A percentile compares a stretch with the other conserved stretches of the same genome.
Conservation (phyloP, 179 eudicot genomes). For the Silene vulgaris region DNA sequence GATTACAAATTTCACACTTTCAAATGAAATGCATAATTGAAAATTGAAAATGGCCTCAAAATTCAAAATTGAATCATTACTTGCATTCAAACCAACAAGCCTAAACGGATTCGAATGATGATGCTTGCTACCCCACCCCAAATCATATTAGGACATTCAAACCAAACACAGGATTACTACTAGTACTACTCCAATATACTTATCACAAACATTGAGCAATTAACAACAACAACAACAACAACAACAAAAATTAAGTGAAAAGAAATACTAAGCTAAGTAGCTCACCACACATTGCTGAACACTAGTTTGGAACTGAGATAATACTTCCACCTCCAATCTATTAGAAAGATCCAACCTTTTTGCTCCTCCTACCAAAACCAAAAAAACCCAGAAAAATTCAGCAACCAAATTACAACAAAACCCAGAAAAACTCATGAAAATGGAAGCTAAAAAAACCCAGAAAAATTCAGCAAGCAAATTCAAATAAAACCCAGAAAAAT, state of each 20-base stretch:
- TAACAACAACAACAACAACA: not conserved
- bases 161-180: too few relatives aligned
- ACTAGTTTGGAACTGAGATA: constrained; percentile 31
- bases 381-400: constrained; percentile 8
- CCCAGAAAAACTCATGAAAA: not conserved
- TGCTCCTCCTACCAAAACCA: constrained; percentile 33
- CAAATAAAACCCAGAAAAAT: not conserved
- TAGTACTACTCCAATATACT: too few relatives aligned
- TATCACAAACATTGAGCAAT: not conserved
- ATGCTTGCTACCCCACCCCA: too few relatives aligned
- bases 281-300: constrained; percentile 47
- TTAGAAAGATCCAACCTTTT: constrained; percentile 22
- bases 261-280: not conserved
- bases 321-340: constrained; percentile 29
- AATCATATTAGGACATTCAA: too few relatives aligned
- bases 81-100: not conserved
- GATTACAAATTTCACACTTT: not conserved
- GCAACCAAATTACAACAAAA: not conserved
- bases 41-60: not conserved
- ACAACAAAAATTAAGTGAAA: not conserved
- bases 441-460: not conserved
- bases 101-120: too few relatives aligned
- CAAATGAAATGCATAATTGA: not conserved
- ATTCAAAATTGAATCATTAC: not conserved
- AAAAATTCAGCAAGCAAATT: not conserved